These are phyloP conservation scores for Phanerochaete carnosa DNA, from an alignment of 768 basidiomycete genomes.

Conservation along the genomic window DNA sequence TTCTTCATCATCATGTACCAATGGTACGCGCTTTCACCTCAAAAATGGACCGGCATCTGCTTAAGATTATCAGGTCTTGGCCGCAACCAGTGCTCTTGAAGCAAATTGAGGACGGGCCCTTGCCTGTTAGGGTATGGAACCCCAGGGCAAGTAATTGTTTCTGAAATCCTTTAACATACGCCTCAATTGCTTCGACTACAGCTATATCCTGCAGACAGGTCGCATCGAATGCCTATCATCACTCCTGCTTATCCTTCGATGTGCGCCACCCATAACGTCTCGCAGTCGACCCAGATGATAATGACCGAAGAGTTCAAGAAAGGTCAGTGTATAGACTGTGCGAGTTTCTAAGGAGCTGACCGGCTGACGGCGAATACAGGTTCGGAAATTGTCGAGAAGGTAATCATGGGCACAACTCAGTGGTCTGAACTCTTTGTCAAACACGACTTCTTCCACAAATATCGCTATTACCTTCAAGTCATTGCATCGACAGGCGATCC, in stretches of 20 bases:
- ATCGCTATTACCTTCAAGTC: conserved; percentile 94
- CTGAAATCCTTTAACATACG: not conserved
- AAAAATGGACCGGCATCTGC: not conserved
- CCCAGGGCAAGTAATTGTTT: conserved; percentile 60
- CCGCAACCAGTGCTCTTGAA: conserved; percentile 97
- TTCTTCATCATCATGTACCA: conserved; percentile 99
- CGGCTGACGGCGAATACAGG: conserved; percentile 41
- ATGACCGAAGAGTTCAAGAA: conserved; percentile 95
- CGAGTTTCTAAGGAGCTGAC: not conserved
- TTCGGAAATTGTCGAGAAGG: conserved; percentile 89
- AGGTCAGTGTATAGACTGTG: conserved; percentile 46
- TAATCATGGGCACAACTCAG: conserved; percentile 74
- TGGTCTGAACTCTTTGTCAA: conserved; percentile 96
- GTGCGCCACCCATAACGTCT: conserved; percentile 99
- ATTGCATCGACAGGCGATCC: conserved; percentile 83
- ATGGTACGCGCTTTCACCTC: conserved; percentile 54
- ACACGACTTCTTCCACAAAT: conserved; percentile 97
- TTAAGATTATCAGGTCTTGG: conserved; percentile 72
- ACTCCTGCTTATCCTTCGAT: conserved; percentile 99
- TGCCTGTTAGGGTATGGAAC: conserved; percentile 97
- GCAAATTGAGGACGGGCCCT: conserved; percentile 92
- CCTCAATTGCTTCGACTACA: conserved; percentile 24
- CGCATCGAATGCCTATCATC: conserved; percentile 99
- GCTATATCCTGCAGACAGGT: conserved; percentile 87
- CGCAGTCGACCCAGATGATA: conserved; percentile 91